Conservation (phyloP, 2,329 filamentous ascomycete genomes). For the Colletotrichum tanaceti region DNA sequence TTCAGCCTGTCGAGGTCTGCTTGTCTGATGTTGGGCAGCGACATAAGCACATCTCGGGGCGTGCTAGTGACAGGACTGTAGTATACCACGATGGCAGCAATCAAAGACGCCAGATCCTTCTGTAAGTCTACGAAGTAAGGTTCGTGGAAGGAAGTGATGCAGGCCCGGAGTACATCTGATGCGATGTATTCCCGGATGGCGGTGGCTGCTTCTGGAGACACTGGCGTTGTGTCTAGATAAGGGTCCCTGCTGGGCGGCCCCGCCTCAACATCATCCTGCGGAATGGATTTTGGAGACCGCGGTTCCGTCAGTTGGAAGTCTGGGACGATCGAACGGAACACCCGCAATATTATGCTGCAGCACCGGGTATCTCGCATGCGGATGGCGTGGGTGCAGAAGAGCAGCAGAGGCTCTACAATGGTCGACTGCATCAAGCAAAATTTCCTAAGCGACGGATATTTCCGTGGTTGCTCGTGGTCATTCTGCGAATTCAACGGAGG, state of each 20-base stretch:
- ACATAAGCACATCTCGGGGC: slow-evolving; percentile 80
- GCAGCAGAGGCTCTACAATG: slow-evolving; percentile 86
- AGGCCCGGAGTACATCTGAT: slow-evolving; percentile 87
- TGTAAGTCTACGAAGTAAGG: slow-evolving; percentile 97
- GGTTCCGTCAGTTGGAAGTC: slow-evolving; percentile 68
- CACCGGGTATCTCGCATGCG: slow-evolving; percentile 90
- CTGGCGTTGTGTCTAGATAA: slow-evolving; percentile 56
- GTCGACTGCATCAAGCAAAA: slow-evolving; percentile 83
- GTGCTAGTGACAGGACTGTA: slow-evolving; percentile 78
- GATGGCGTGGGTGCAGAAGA: slow-evolving; percentile 92
- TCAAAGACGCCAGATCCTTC: slow-evolving; percentile 88
- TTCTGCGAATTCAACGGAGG: slow-evolving; percentile 46
- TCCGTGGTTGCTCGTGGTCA: slow-evolving; percentile 48
- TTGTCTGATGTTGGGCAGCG: slow-evolving; percentile 79
- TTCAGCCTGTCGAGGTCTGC: slow-evolving; percentile 75
- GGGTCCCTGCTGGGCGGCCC: slow-evolving; percentile 34
- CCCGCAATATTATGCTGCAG: slow-evolving; percentile 84
- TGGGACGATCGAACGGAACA: slow-evolving; percentile 86
- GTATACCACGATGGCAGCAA: slow-evolving; percentile 84
- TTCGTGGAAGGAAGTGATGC: slow-evolving; percentile 90
- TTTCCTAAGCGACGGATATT: slow-evolving; percentile 74
- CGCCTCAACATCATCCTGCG: slow-evolving; percentile 46
- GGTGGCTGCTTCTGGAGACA: slow-evolving; percentile 65
- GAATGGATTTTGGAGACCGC: slow-evolving; percentile 45
- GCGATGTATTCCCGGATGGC: slow-evolving; percentile 91